Conservation (phyloP, 1,284 basidiomycete species). For the Ganoderma boninense region DNA sequence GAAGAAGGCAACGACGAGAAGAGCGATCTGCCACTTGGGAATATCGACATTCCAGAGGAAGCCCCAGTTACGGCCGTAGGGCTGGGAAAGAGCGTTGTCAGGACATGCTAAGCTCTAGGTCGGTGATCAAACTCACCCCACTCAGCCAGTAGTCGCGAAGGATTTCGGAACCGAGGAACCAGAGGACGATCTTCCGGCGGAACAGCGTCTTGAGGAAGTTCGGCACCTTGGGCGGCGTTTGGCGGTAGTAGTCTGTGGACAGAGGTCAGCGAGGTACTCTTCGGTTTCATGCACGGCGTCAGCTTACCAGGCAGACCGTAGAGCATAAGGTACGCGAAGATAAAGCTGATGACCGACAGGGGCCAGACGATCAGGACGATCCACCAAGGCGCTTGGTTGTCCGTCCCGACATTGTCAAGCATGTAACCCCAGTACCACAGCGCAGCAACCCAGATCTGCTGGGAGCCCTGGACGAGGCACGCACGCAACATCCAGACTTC, state of each 20-base stretch:
- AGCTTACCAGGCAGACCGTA: conserved; percentile 83
- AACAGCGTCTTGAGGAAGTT: conserved; percentile 90
- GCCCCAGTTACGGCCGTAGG: conserved; percentile 92
- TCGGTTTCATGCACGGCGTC: neutral
- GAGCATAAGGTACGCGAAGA: conserved; percentile 85
- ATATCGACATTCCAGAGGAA: conserved; percentile 91
- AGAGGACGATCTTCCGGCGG: conserved; percentile 88
- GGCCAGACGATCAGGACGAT: conserved; percentile 88
- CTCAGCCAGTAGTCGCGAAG: conserved; percentile 94
- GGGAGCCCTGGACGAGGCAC: conserved; percentile 91
- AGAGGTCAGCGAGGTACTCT: conserved; percentile 10
- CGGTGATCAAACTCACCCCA: conserved; percentile 61
- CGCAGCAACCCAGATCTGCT: conserved; percentile 93
- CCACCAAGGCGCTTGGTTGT: conserved; percentile 78
- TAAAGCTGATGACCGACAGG: conserved; percentile 73
- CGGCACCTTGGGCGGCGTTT: conserved; percentile 92
- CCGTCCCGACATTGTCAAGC: conserved; percentile 63
- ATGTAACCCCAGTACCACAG: conserved; percentile 95
- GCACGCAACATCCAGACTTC: conserved; percentile 92
- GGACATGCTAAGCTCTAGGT: neutral
- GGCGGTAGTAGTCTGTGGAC: conserved; percentile 77
- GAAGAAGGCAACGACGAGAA: conserved; percentile 87
- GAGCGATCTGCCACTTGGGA: conserved; percentile 82
- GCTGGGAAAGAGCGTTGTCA: conserved; percentile 50
- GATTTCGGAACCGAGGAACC: conserved; percentile 92